phyloP scores from a whole-genome alignment of 192 early-diverging fungal species.

The Endogone sp. region DNA sequence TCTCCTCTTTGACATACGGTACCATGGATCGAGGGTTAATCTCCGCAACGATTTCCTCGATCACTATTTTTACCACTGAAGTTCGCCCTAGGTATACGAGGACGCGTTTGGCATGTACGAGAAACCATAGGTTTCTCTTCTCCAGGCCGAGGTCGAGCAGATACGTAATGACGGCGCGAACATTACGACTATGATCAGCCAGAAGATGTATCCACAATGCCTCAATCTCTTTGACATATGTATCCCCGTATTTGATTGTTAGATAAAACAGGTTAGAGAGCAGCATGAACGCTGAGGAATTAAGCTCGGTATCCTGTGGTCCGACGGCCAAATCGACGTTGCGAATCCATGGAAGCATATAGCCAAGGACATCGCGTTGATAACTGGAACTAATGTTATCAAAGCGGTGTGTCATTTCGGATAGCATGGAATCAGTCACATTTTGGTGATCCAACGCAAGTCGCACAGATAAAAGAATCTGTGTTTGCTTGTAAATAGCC shows the following conservation, averaged over 20 bases:
- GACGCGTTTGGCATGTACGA: conserved; percentile 75
- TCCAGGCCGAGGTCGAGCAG: conserved; percentile 68
- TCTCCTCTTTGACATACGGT: conserved; percentile 39
- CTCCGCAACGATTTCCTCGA: conserved; percentile 58
- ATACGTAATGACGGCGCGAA: conserved; percentile 65
- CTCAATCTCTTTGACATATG: conserved; percentile 72
- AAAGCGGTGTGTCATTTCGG: conserved; percentile 71
- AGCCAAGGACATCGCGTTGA: conserved; percentile 66
- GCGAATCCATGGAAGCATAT: conserved; percentile 79
- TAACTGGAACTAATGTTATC: conserved; percentile 53
- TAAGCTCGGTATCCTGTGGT: conserved; percentile 38
- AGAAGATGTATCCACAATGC: conserved; percentile 74
- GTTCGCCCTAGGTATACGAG: conserved; percentile 72
- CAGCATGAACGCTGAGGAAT: conserved; percentile 48
- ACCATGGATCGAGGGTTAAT: conserved; percentile 74
- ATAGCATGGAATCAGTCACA: conserved; percentile 65
- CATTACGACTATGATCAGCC: conserved; percentile 49
- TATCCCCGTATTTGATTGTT: conserved; percentile 77
- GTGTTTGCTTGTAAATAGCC: conserved; percentile 75
- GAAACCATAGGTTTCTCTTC: conserved; percentile 75
- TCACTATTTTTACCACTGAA: conserved; percentile 46
- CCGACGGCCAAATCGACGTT: conserved; percentile 60
- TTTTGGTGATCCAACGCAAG: conserved; percentile 62
- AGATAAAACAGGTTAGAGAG: conserved; percentile 79
- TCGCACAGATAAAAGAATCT: conserved; percentile 61